Conservation (phyloP, 2,329 filamentous ascomycete species). For the Sarocladium strictum region DNA sequence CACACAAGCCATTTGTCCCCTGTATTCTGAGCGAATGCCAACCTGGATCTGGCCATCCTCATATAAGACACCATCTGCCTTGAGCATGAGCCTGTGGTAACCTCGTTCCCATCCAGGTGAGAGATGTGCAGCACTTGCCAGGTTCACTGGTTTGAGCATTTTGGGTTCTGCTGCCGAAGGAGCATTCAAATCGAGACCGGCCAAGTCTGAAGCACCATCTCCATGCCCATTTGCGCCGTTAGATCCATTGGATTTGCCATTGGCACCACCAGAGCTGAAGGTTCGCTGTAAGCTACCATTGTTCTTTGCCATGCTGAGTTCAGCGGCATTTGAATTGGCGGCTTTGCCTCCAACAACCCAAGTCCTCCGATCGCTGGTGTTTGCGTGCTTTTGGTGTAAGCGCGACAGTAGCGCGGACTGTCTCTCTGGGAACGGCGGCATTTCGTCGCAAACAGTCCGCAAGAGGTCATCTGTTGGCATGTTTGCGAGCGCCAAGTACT, state of each 20-base stretch:
- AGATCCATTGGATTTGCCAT: conserved; percentile 40
- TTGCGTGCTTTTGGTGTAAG: conserved; percentile 88
- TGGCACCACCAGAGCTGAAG: conserved; percentile 58
- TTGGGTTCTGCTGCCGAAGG: conserved; percentile 52
- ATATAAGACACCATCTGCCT: conserved; percentile 81
- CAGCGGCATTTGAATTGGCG: conserved; percentile 74
- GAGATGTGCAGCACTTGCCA: conserved; percentile 86
- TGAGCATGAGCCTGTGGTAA: conserved; percentile 75
- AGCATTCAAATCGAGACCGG: conserved; percentile 72
- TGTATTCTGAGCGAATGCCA: conserved; percentile 87
- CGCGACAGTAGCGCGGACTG: conserved; percentile 87
- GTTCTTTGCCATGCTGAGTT: conserved; percentile 69
- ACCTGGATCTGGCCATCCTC: conserved; percentile 93
- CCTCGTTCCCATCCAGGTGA: conserved; percentile 93
- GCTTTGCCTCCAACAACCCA: conserved; percentile 98
- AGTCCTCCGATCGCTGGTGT: conserved; percentile 89
- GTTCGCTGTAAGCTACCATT: conserved; percentile 78
- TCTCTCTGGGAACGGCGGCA: conserved; percentile 95
- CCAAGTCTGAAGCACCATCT: conserved; percentile 58
- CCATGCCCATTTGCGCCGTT: conserved; percentile 15
- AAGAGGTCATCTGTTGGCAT: conserved; percentile 86
- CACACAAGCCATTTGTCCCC: conserved; percentile 88
- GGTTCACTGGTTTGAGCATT: conserved; percentile 64
- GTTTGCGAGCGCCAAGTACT: conserved; percentile 82
- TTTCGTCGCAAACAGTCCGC: conserved; percentile 92